Percentiles rank a stretch among this genome's conserved stretches.
phyloP scores from a whole-genome alignment of 129 eudicot species.

The Helianthus tuberosus region DNA sequence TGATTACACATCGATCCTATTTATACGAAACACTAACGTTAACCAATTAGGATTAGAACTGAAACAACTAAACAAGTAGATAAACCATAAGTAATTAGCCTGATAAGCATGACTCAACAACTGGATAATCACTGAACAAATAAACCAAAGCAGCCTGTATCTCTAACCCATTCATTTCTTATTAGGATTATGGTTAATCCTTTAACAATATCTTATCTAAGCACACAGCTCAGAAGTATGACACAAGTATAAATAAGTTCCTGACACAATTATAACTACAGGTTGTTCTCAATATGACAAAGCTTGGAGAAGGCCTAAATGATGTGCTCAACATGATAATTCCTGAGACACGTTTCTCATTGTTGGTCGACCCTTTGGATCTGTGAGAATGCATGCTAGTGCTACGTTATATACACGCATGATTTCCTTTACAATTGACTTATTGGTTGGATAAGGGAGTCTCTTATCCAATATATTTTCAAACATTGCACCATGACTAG shows the following conservation, averaged over 20 bases:
- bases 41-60: no score
- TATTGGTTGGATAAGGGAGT: conserved; percentile 27
- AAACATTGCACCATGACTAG: neutral
- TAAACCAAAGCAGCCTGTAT: no score
- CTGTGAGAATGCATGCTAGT: neutral
- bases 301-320: neutral
- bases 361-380: conserved; percentile 22
- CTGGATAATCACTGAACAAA: no score
- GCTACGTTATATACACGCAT: conserved; percentile 17
- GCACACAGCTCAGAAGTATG: no score
- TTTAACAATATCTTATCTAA: no score
- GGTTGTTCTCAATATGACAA: neutral
- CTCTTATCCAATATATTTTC: conserved; percentile 31
- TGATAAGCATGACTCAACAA: no score
- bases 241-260: neutral
- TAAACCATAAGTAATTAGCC: no score
- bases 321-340: conserved; percentile 10
- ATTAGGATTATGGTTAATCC: no score
- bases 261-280: neutral
- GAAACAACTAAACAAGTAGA: no score
- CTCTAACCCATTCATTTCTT: no score
- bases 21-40: no score
- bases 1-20: no score
- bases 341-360: conserved; percentile 25
- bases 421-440: conserved; percentile 4